Percentiles rank a stretch among this genome's conserved stretches.
Evolutionary conservation across 169 alveolate genomes (phyloP).

Genomic region (Plasmodium malariae): DNA sequence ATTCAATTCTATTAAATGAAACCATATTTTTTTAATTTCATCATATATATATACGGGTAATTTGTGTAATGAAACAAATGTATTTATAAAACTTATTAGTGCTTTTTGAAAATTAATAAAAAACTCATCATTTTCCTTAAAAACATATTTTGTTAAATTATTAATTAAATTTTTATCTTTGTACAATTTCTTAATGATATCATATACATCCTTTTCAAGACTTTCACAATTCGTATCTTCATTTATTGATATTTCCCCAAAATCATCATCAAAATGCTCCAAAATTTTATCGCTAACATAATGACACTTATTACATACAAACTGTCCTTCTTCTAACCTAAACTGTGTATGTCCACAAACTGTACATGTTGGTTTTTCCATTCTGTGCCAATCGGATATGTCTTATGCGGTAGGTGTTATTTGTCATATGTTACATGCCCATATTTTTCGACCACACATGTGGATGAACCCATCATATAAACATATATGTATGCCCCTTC

Average conservation of each 20-base stretch:
- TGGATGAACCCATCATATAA: too few species aligned
- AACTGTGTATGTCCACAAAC: slow-evolving; percentile 28
- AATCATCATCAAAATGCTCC: slow-evolving; percentile 42
- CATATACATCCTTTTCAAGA: slow-evolving; percentile 39
- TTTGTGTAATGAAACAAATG: slow-evolving; percentile 3
- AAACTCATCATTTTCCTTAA: slow-evolving; percentile 71
- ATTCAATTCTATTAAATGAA: slow-evolving; percentile 26
- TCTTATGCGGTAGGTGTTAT: background rate
- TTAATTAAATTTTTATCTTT: slow-evolving; percentile 23
- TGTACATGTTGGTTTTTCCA: slow-evolving; percentile 25
- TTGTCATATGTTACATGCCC: background rate
- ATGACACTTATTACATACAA: slow-evolving; percentile 56
- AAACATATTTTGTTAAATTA: slow-evolving; percentile 38
- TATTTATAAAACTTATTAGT: slow-evolving; percentile 9
- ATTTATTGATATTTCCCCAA: background rate
- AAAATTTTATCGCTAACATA: slow-evolving; percentile 31
- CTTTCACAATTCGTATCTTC: background rate
- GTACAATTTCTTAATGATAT: slow-evolving; percentile 43
- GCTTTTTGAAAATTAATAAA: slow-evolving; percentile 46
- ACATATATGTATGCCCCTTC: too few species aligned
- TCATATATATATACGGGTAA: slow-evolving; percentile 34
- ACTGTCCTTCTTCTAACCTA: slow-evolving; percentile 39
- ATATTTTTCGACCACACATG: too few species aligned
- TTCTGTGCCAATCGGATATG: too few species aligned
- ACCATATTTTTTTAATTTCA: slow-evolving; percentile 59